Percentiles rank a stretch among this genome's conserved stretches.
Conservation (phyloP, 2,329 filamentous ascomycete genomes). For the Elsinoe arachidis region DNA sequence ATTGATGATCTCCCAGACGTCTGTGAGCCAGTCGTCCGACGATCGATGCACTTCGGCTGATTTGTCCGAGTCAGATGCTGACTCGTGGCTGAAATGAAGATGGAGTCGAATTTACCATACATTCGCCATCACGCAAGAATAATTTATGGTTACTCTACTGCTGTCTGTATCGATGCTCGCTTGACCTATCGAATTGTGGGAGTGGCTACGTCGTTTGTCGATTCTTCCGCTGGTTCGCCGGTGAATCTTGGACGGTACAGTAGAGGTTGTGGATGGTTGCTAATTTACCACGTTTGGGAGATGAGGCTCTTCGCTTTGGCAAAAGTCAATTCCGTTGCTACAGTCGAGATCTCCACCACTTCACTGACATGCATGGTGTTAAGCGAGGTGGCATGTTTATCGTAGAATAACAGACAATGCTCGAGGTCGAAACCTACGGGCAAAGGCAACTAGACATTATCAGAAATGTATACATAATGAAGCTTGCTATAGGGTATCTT, state of each 20-base stretch:
- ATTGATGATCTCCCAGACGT: background rate
- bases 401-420: too few species aligned
- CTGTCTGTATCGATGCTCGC: background rate
- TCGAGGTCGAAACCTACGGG: too few species aligned
- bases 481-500: background rate
- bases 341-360: background rate
- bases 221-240: background rate
- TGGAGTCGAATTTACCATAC: constrained; percentile 6
- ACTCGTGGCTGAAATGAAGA: constrained; percentile 7
- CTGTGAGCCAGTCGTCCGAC: background rate
- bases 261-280: background rate
- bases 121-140: background rate
- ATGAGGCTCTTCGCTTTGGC: background rate
- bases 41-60: background rate
- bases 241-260: background rate
- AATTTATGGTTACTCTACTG: background rate
- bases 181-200: background rate
- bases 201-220: background rate
- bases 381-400: too few species aligned
- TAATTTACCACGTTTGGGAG: background rate
- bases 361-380: too few species aligned
- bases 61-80: constrained; percentile 1
- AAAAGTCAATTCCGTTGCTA: background rate
- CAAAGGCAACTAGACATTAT: too few species aligned
- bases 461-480: too few species aligned